These are phyloP conservation scores for Chrysoporthe cubensis DNA, from an alignment of 2,329 filamentous ascomycete genomes.

Conservation along the genomic window DNA sequence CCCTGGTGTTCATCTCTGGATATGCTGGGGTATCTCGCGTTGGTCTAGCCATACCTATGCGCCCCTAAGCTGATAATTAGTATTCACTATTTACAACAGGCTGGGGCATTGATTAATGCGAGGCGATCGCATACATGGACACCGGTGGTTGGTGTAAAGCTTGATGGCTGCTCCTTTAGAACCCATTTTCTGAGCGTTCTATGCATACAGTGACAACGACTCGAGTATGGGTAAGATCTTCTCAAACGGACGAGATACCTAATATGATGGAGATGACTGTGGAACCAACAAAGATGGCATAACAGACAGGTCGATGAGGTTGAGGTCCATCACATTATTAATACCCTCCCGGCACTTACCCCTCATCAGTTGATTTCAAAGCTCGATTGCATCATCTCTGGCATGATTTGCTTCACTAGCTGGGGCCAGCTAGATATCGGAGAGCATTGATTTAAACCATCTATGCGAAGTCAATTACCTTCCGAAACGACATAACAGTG, in stretches of 20 bases:
- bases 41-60: conserved; percentile 2
- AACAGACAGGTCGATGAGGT: not conserved
- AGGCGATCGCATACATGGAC: conserved; percentile 56
- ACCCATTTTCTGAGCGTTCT: conserved; percentile 33
- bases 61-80: conserved; percentile 1
- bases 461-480: too few relatives aligned
- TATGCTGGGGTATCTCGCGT: conserved; percentile 49
- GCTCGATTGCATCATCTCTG: conserved; percentile 26
- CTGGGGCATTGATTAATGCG: not conserved
- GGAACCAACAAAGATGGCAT: not conserved
- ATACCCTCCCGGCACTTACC: not conserved
- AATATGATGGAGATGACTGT: not conserved
- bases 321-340: not conserved
- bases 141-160: conserved; percentile 71
- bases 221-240: not conserved
- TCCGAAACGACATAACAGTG: too few relatives aligned
- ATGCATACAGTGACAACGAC: not conserved
- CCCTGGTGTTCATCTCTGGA: conserved; percentile 45
- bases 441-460: not conserved
- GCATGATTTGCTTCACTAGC: conserved; percentile 8
- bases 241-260: not conserved
- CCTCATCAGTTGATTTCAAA: conserved; percentile 16
- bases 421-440: not conserved
- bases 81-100: not conserved
- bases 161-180: conserved; percentile 54